These are phyloP conservation scores for Fraxinus excelsior DNA, from an alignment of 257 asterid species.

Conservation along the genomic window DNA sequence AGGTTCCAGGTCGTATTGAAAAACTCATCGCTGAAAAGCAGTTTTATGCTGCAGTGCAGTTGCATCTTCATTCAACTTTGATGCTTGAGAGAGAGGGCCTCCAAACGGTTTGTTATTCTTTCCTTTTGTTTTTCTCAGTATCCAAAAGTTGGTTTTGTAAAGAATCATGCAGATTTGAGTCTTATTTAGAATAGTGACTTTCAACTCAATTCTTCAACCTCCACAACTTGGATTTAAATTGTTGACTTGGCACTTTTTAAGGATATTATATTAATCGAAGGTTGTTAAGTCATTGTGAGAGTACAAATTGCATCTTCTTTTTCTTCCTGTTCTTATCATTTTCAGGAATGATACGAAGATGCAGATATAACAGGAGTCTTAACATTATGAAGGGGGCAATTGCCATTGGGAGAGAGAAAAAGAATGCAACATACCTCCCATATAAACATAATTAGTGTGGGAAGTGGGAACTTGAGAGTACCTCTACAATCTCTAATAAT, in stretches of 20 bases:
- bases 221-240: background rate
- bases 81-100: slow-evolving; percentile 99
- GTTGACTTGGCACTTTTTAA: background rate
- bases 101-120: slow-evolving; percentile 75
- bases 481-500: background rate
- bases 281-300: background rate
- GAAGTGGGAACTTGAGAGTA: background rate
- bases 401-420: background rate
- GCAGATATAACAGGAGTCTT: background rate
- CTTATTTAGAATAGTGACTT: background rate
- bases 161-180: background rate
- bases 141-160: background rate
- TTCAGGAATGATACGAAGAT: background rate
- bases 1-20: slow-evolving; percentile 98
- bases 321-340: background rate
- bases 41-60: slow-evolving; percentile 95
- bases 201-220: background rate
- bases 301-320: background rate
- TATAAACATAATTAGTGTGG: background rate
- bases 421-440: background rate
- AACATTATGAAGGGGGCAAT: background rate
- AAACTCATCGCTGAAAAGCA: slow-evolving; percentile 89
- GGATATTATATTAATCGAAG: background rate
- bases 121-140: background rate
- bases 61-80: slow-evolving; percentile 84